These are phyloP conservation scores for Grosmannia clavigera DNA, from an alignment of 2,329 filamentous ascomycete species.

Conservation along the genomic window DNA sequence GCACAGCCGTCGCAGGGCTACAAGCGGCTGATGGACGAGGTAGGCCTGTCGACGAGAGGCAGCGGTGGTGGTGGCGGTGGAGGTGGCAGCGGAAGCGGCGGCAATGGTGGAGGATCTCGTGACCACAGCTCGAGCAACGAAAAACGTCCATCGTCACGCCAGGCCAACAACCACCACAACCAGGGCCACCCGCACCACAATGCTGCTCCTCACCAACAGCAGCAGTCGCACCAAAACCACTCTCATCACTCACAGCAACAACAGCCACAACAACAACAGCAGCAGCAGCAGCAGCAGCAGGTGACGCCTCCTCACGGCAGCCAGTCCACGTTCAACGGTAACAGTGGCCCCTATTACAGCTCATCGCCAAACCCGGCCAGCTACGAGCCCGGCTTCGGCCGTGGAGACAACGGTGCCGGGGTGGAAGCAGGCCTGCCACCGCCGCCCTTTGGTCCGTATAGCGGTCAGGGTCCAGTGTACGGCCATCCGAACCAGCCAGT, in stretches of 20 bases:
- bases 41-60: constrained; percentile 61
- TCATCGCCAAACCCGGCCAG: constrained; percentile 29
- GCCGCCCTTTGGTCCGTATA: constrained; percentile 6
- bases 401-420: constrained; percentile 38
- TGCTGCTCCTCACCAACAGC: constrained; percentile 18
- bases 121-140: constrained; percentile 34
- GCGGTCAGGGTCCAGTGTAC: constrained; percentile 5
- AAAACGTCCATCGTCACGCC: constrained; percentile 43
- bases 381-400: constrained; percentile 40
- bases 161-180: constrained; percentile 32
- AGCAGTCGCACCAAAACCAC: constrained; percentile 18
- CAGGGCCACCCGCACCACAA: constrained; percentile 13
- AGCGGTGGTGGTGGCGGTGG: constrained; percentile 23
- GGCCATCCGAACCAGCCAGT: constrained; percentile 3
- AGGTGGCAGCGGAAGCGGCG: constrained; percentile 21
- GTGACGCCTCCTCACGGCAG: constrained; percentile 7
- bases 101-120: constrained; percentile 28
- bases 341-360: constrained; percentile 39
- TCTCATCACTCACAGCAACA: constrained; percentile 15
- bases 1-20: constrained; percentile 91
- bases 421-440: constrained; percentile 7
- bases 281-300: constrained; percentile 10
- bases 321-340: constrained; percentile 7
- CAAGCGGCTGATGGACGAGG: constrained; percentile 97
- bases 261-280: constrained; percentile 20